phyloP scores from a whole-genome alignment of 768 basidiomycete genomes.

The Termitomyces sp. region DNA sequence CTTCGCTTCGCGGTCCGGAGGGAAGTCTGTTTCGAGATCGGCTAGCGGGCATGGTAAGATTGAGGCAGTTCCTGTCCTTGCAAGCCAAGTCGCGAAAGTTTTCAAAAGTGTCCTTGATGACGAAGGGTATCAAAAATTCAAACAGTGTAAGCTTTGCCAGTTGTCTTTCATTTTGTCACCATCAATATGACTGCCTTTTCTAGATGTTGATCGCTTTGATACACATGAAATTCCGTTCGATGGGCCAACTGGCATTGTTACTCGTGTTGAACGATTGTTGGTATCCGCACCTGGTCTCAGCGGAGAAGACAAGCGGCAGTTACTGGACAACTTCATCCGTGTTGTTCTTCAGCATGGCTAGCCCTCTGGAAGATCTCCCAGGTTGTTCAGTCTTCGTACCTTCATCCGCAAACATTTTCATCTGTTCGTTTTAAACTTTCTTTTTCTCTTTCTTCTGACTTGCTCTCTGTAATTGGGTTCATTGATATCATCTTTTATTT shows the following conservation, averaged over 20 bases:
- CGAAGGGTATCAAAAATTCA: slow-evolving; percentile 45
- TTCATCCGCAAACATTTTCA: neutral
- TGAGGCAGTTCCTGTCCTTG: slow-evolving; percentile 28
- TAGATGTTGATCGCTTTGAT: slow-evolving; percentile 74
- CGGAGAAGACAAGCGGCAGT: slow-evolving; percentile 41
- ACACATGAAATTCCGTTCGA: slow-evolving; percentile 72
- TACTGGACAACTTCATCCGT: slow-evolving; percentile 56
- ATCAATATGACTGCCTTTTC: slow-evolving; percentile 2
- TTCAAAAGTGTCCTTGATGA: slow-evolving; percentile 43
- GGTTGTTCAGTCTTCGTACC: neutral
- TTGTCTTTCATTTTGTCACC: slow-evolving; percentile 6
- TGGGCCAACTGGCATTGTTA: slow-evolving; percentile 65
- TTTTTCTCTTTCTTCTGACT: neutral
- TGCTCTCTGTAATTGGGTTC: slow-evolving; percentile 3
- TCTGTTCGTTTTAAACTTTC: neutral
- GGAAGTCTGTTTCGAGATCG: slow-evolving; percentile 20
- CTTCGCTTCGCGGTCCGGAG: slow-evolving; percentile 10
- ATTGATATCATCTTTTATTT: slow-evolving; percentile 3
- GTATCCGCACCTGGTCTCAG: slow-evolving; percentile 40
- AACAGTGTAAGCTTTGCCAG: slow-evolving; percentile 50
- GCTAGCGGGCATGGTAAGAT: slow-evolving; percentile 14
- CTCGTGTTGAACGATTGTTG: slow-evolving; percentile 58
- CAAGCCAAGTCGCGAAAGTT: slow-evolving; percentile 41
- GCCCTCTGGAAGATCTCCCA: neutral
- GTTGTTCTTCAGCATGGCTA: slow-evolving; percentile 53